Conservation (phyloP, 1,139 yeast genomes). For the Protomyces macrosporus region DNA sequence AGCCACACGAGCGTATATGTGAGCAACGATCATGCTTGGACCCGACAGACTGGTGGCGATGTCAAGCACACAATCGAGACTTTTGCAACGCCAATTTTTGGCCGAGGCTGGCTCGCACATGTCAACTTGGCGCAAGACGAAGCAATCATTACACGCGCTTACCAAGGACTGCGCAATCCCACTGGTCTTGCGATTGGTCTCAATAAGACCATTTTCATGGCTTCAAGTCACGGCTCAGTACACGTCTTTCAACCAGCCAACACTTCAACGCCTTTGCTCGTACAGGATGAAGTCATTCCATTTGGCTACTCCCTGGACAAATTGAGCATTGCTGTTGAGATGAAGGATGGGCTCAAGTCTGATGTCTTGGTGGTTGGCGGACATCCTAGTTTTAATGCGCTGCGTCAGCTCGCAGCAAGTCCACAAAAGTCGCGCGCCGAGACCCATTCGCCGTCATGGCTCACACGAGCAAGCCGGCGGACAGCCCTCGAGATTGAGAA, state of each 20-base stretch:
- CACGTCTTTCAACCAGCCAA: slow-evolving; percentile 6
- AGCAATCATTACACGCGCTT: not conserved
- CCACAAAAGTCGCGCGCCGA: slow-evolving; percentile 2
- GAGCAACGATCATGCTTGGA: slow-evolving; percentile 22
- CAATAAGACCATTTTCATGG: not conserved
- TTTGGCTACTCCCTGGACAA: slow-evolving; percentile 17
- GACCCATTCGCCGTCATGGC: slow-evolving; percentile 6
- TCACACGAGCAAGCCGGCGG: slow-evolving; percentile 1
- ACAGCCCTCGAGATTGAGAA: not conserved
- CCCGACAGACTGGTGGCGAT: slow-evolving; percentile 2
- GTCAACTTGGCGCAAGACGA: not conserved
- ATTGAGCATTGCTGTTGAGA: not conserved
- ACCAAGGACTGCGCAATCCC: slow-evolving; percentile 1
- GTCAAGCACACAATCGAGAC: slow-evolving; percentile 2
- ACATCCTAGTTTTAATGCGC: not conserved
- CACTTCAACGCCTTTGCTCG: not conserved
- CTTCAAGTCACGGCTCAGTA: slow-evolving; percentile 11
- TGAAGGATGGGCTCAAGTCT: not conserved
- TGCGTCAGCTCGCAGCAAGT: not conserved
- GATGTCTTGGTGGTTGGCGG: slow-evolving; percentile 15
- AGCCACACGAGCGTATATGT: slow-evolving; percentile 9
- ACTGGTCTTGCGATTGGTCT: slow-evolving; percentile 10
- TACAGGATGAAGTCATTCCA: not conserved
- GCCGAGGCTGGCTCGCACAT: slow-evolving; percentile 14
- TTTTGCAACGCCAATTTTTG: not conserved